A percentile compares a stretch with the other conserved stretches of the same genome.
These are phyloP conservation scores for Lasiodiplodia gonubiensis DNA, from an alignment of 2,329 filamentous ascomycete species.

Conservation along the genomic window DNA sequence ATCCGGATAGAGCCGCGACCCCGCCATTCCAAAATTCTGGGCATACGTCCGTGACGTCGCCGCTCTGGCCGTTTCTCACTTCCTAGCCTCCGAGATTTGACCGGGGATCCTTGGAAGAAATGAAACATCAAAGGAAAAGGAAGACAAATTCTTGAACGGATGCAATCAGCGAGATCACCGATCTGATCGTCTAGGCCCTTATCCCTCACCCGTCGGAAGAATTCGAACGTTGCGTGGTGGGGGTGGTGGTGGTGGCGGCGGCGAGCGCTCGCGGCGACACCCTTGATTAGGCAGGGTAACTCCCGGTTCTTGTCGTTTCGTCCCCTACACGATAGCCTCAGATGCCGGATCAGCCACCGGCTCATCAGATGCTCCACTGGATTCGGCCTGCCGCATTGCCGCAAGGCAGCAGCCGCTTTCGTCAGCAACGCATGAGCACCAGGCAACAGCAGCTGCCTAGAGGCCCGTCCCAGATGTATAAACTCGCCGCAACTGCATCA, in stretches of 20 bases:
- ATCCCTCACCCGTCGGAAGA: neutral
- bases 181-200: neutral
- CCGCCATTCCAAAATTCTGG: neutral
- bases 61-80: neutral
- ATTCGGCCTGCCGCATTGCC: neutral
- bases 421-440: neutral
- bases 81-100: neutral
- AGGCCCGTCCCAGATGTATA: neutral
- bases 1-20: slow-evolving; percentile 19
- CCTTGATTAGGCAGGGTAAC: neutral
- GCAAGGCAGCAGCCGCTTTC: neutral
- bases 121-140: neutral
- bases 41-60: slow-evolving; percentile 9
- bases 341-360: neutral
- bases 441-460: neutral
- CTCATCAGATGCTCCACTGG: neutral
- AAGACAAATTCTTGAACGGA: neutral
- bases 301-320: neutral
- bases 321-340: neutral
- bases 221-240: neutral
- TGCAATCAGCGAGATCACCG: neutral
- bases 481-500: neutral
- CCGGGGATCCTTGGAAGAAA: neutral
- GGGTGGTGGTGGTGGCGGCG: neutral
- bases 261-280: neutral